These are phyloP conservation scores for Letharia lupina DNA, from an alignment of 495 filamentous ascomycete species.

Conservation along the genomic window DNA sequence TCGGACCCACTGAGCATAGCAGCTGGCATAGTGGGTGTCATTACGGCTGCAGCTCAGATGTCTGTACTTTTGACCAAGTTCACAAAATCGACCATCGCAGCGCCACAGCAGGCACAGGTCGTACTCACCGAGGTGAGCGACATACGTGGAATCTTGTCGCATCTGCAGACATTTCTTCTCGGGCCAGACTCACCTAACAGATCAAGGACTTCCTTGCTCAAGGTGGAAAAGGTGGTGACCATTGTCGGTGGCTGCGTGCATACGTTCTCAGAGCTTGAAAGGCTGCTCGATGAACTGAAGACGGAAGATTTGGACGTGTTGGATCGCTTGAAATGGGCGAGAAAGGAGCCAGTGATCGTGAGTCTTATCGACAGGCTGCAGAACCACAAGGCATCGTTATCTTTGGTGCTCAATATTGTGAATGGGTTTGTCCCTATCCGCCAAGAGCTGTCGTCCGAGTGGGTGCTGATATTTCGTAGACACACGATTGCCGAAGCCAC, in stretches of 20 bases:
- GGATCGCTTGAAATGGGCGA: conserved; percentile 18
- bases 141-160: conserved; percentile 5
- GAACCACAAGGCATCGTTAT: conserved; percentile 18
- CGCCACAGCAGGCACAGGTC: conserved; percentile 11
- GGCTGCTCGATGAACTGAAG: conserved; percentile 13
- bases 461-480: background rate
- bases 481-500: background rate
- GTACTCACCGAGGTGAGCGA: conserved; percentile 18
- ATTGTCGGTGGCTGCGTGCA: conserved; percentile 16
- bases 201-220: conserved; percentile 13
- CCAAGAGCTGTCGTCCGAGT: no score
- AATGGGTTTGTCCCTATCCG: conserved; percentile 4
- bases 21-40: conserved; percentile 16
- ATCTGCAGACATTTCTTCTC: conserved; percentile 14
- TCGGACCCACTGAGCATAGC: conserved; percentile 19
- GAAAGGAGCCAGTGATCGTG: conserved; percentile 2
- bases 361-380: conserved; percentile 12
- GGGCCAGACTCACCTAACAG: background rate
- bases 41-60: conserved; percentile 18
- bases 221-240: conserved; percentile 13
- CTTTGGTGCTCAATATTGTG: conserved; percentile 15
- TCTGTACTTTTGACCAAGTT: conserved; percentile 12
- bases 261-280: conserved; percentile 19
- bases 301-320: background rate
- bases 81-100: conserved; percentile 11